phyloP scores from a whole-genome alignment of 2,329 filamentous ascomycete genomes.

The Cryoendolithus antarcticus region DNA sequence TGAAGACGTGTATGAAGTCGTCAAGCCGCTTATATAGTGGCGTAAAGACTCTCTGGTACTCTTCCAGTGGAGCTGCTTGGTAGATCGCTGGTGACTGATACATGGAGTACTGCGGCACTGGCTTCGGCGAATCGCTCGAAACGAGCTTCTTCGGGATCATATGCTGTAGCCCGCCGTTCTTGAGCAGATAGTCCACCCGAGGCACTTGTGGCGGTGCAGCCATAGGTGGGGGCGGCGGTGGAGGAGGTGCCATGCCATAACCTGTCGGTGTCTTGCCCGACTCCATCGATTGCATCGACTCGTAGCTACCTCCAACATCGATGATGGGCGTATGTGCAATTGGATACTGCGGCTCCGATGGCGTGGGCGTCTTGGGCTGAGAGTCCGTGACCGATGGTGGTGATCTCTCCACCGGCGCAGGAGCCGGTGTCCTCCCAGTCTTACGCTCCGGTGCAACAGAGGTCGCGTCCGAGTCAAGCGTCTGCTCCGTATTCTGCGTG shows the following conservation, averaged over 20 bases:
- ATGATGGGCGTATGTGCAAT: conserved; percentile 28
- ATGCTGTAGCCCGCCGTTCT: conserved; percentile 69
- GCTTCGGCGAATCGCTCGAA: conserved; percentile 43
- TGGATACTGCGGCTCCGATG: conserved; percentile 26
- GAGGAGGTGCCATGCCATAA: conserved; percentile 43
- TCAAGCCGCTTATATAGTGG: conserved; percentile 74
- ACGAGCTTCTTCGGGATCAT: conserved; percentile 64
- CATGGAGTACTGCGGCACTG: conserved; percentile 44
- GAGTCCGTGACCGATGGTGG: conserved; percentile 31
- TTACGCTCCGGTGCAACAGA: conserved; percentile 31
- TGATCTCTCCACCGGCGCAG: conserved; percentile 26
- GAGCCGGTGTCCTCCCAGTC: conserved; percentile 16
- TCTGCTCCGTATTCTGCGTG: conserved; percentile 25
- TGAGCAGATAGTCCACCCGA: conserved; percentile 81
- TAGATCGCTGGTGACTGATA: conserved; percentile 39
- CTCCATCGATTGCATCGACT: conserved; percentile 5
- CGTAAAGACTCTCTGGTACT: conserved; percentile 51
- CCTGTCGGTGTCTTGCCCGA: conserved; percentile 5
- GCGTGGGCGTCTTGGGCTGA: conserved; percentile 33
- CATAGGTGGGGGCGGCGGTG: conserved; percentile 63
- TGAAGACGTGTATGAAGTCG: conserved; percentile 71
- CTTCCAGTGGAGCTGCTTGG: conserved; percentile 22
- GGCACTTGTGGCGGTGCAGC: conserved; percentile 55
- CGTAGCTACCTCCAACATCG: conserved; percentile 26
- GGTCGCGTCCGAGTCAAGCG: conserved; percentile 34